These are phyloP conservation scores for Neurospora tetrasperma DNA, from an alignment of 495 filamentous ascomycete species.

Conservation along the genomic window DNA sequence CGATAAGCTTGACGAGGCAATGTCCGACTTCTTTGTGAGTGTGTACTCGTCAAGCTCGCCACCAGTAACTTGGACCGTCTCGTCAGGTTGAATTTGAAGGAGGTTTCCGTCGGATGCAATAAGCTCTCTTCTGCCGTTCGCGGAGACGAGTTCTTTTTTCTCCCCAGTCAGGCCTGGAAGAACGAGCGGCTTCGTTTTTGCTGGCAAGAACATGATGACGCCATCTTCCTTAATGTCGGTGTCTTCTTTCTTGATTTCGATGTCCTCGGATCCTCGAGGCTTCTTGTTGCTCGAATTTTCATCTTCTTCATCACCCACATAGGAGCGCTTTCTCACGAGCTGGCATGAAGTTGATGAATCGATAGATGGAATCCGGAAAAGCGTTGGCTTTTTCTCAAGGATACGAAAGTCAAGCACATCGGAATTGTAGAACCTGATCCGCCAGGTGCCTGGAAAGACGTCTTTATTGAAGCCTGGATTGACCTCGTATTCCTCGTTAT, in stretches of 20 bases:
- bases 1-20: conserved; percentile 34
- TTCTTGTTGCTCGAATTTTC: conserved; percentile 24
- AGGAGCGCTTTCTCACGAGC: conserved; percentile 32
- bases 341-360: conserved; percentile 12
- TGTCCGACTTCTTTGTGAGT: conserved; percentile 35
- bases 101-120: conserved; percentile 23
- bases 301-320: conserved; percentile 27
- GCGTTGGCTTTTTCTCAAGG: conserved; percentile 33
- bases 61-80: conserved; percentile 31
- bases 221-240: conserved; percentile 18
- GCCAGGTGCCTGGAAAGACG: conserved; percentile 37
- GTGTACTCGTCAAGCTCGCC: conserved; percentile 33
- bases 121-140: conserved; percentile 20
- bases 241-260: conserved; percentile 2
- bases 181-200: conserved; percentile 30
- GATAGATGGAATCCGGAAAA: conserved; percentile 17
- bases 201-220: conserved; percentile 38
- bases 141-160: conserved; percentile 33
- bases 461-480: conserved; percentile 30
- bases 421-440: conserved; percentile 31
- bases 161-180: conserved; percentile 30
- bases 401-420: conserved; percentile 41
- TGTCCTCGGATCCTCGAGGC: conserved; percentile 21
- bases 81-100: conserved; percentile 31
- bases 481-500: conserved; percentile 27